These are phyloP conservation scores for Rutstroemia sp. DNA, from an alignment of 2,329 filamentous ascomycete species.

Conservation along the genomic window DNA sequence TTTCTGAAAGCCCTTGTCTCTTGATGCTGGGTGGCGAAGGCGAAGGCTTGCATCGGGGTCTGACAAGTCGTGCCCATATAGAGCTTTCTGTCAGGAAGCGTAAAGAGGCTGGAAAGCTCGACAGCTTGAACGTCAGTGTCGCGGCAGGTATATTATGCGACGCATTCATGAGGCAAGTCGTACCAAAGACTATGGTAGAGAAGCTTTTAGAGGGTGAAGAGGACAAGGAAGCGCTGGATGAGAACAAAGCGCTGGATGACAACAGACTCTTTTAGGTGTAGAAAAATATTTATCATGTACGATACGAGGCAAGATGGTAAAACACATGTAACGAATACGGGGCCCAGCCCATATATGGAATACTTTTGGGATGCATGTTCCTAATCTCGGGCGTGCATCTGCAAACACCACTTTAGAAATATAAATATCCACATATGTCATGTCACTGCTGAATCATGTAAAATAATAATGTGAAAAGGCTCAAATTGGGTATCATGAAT, in stretches of 20 bases:
- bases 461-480: background rate
- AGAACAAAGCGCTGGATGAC: background rate
- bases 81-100: slow-evolving; percentile 55
- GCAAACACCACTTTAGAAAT: background rate
- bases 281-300: background rate
- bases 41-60: slow-evolving; percentile 56
- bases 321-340: too few species aligned
- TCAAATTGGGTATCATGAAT: slow-evolving; percentile 10
- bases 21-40: slow-evolving; percentile 81
- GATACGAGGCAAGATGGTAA: background rate
- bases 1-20: slow-evolving; percentile 59
- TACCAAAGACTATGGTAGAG: background rate
- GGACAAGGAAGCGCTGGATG: background rate
- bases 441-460: background rate
- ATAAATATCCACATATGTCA: background rate
- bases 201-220: background rate
- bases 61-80: slow-evolving; percentile 59
- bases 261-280: slow-evolving; percentile 5
- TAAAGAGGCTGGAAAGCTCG: slow-evolving; percentile 49
- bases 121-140: slow-evolving; percentile 91
- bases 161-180: slow-evolving; percentile 46
- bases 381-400: background rate
- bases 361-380: too few species aligned
- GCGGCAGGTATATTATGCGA: slow-evolving; percentile 71
- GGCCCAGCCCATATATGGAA: background rate